These are phyloP conservation scores for Septoria petroselini DNA, from an alignment of 2,329 filamentous ascomycete species.

Conservation along the genomic window DNA sequence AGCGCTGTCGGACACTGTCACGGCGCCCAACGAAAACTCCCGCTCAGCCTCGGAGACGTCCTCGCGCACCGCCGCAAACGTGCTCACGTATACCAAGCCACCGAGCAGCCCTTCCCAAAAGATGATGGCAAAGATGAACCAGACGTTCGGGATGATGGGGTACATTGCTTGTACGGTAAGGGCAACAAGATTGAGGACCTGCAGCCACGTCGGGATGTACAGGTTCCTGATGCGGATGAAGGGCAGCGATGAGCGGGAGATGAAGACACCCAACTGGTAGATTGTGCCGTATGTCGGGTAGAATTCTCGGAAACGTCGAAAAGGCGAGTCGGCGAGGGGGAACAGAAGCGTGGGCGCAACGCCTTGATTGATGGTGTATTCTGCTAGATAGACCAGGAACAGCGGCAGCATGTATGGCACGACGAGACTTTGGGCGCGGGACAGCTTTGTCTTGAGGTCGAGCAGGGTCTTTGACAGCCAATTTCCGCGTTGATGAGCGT, in stretches of 20 bases:
- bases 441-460: conserved; percentile 45
- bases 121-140: conserved; percentile 76
- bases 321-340: conserved; percentile 71
- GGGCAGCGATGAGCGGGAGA: conserved; percentile 86
- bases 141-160: conserved; percentile 79
- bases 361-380: conserved; percentile 97
- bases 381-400: conserved; percentile 86
- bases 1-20: conserved; percentile 85
- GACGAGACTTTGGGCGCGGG: conserved; percentile 43
- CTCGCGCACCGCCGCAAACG: conserved; percentile 91
- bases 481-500: conserved; percentile 6
- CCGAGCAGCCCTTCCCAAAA: conserved; percentile 95
- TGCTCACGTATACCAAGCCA: conserved; percentile 91
- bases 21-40: conserved; percentile 87
- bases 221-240: conserved; percentile 78
- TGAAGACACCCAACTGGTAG: conserved; percentile 92
- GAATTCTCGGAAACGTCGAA: conserved; percentile 76
- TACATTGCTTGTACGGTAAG: conserved; percentile 70
- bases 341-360: conserved; percentile 88
- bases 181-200: conserved; percentile 71
- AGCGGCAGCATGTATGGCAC: conserved; percentile 76
- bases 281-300: conserved; percentile 94
- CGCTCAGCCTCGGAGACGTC: conserved; percentile 71
- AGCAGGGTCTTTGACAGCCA: conserved; percentile 13
- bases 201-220: conserved; percentile 78